Evolutionary conservation across 2,329 filamentous ascomycete genomes (phyloP).

Genomic region (Pseudogymnoascus sp.): DNA sequence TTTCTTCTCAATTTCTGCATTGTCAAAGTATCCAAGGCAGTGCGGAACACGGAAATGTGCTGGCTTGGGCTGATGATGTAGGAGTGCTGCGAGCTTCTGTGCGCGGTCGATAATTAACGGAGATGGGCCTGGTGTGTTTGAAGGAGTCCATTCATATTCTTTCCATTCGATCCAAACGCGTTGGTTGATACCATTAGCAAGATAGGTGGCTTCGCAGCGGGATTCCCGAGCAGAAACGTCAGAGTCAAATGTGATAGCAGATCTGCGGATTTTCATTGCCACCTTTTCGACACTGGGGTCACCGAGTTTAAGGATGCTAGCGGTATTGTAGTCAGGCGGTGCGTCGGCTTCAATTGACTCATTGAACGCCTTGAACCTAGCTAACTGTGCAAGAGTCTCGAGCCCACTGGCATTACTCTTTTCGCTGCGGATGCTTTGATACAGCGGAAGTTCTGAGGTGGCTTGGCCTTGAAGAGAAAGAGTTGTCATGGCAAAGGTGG

Average conservation of each 20-base stretch:
- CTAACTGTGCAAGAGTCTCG: constrained; percentile 36
- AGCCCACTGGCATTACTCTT: constrained; percentile 33
- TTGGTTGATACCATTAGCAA: constrained; percentile 28
- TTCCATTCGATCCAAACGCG: constrained; percentile 47
- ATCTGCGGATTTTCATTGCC: constrained; percentile 15
- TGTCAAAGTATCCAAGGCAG: constrained; percentile 45
- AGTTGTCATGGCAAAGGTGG: constrained; percentile 16
- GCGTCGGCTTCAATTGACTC: constrained; percentile 36
- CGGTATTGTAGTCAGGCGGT: constrained; percentile 32
- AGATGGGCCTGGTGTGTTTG: constrained; percentile 32
- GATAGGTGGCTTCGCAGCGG: constrained; percentile 36
- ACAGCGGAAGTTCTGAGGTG: constrained; percentile 13
- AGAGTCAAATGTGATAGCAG: constrained; percentile 12
- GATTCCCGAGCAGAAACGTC: not conserved
- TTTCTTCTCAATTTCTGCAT: constrained; percentile 23
- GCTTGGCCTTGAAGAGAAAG: constrained; percentile 38
- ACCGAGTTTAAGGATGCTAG: constrained; percentile 35
- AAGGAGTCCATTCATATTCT: constrained; percentile 35
- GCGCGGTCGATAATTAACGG: constrained; percentile 38
- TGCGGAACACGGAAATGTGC: constrained; percentile 43
- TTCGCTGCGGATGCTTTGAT: constrained; percentile 14
- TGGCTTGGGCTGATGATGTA: constrained; percentile 42
- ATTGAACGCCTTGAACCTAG: constrained; percentile 47
- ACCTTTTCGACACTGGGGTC: constrained; percentile 28
- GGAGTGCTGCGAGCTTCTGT: constrained; percentile 40